A percentile compares a stretch with the other conserved stretches of the same genome.
These are phyloP conservation scores for Talaromyces pinophilus DNA, from an alignment of 2,329 filamentous ascomycete species.

Conservation along the genomic window DNA sequence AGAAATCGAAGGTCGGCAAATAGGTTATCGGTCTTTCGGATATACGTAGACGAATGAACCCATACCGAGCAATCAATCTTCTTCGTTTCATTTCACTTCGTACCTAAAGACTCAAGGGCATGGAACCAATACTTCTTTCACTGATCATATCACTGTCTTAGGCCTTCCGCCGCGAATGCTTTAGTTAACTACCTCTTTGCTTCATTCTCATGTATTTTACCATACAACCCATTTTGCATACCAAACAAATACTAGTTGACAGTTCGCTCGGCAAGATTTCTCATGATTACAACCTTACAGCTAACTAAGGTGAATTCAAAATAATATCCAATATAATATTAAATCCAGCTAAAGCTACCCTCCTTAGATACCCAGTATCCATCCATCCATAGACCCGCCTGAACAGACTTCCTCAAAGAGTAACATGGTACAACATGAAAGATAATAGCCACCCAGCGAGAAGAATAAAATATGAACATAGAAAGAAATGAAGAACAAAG, in stretches of 20 bases:
- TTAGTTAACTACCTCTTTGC: neutral
- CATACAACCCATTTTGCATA: neutral
- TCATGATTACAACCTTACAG: neutral
- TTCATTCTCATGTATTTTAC: conserved; percentile 6
- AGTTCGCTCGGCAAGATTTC: neutral
- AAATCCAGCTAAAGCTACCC: neutral
- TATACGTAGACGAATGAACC: neutral
- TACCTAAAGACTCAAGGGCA: neutral
- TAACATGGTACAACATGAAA: neutral
- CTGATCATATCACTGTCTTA: neutral
- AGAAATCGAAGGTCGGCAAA: conserved; percentile 59
- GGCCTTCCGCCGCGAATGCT: neutral
- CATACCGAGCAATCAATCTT: neutral
- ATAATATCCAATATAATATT: neutral
- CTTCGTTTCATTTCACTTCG: neutral
- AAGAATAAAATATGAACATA: neutral
- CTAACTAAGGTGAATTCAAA: no score
- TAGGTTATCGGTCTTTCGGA: conserved; percentile 27
- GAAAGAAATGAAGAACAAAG: neutral
- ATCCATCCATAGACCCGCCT: conserved; percentile 24
- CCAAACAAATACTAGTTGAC: neutral
- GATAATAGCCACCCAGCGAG: neutral
- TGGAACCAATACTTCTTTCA: neutral
- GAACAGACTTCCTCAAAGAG: conserved; percentile 16
- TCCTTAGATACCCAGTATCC: neutral